Conservation (phyloP, 2,329 filamentous ascomycete genomes). For the Fusarium denticulatum region DNA sequence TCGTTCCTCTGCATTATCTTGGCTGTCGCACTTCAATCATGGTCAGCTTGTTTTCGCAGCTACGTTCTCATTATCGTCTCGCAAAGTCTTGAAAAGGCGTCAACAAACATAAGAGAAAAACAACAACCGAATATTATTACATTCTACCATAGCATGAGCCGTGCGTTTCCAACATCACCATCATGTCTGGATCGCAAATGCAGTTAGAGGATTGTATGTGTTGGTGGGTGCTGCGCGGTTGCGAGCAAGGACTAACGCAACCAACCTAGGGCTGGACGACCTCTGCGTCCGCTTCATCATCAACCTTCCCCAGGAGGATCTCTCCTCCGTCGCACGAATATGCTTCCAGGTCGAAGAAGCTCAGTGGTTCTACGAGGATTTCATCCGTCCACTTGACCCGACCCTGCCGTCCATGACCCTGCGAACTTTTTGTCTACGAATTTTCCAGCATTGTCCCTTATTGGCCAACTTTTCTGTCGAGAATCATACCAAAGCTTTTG, state of each 20-base stretch:
- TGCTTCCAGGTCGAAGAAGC: constrained; percentile 99
- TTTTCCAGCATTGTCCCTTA: constrained; percentile 94
- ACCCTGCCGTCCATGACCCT: constrained; percentile 86
- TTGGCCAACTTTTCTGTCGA: constrained; percentile 82
- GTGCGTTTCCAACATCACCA: constrained; percentile 63
- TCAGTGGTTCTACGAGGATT: constrained; percentile 99
- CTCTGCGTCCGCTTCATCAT: constrained; percentile 98
- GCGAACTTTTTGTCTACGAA: constrained; percentile 84
- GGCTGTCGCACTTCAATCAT: constrained; percentile 43
- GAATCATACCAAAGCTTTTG: constrained; percentile 84
- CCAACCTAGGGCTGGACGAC: constrained; percentile 85
- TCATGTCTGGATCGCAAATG: constrained; percentile 82
- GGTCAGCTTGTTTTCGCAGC: constrained; percentile 46
- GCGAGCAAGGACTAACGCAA: constrained; percentile 37
- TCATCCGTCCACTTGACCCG: constrained; percentile 90
- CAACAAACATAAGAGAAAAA: constrained; percentile 10
- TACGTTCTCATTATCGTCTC: constrained; percentile 44
- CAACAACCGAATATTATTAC: constrained; percentile 4
- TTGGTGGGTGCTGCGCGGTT: constrained; percentile 11
- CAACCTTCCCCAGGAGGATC: constrained; percentile 91
- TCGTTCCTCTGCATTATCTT: constrained; percentile 37
- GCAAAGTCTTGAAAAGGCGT: constrained; percentile 46
- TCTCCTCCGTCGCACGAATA: constrained; percentile 89
- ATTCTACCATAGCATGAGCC: constrained; percentile 43
- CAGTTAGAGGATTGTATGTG: constrained; percentile 85